Percentiles rank a stretch among this genome's conserved stretches.
Conservation (phyloP, 805 yeast genomes). For the Saturnispora dispora region DNA sequence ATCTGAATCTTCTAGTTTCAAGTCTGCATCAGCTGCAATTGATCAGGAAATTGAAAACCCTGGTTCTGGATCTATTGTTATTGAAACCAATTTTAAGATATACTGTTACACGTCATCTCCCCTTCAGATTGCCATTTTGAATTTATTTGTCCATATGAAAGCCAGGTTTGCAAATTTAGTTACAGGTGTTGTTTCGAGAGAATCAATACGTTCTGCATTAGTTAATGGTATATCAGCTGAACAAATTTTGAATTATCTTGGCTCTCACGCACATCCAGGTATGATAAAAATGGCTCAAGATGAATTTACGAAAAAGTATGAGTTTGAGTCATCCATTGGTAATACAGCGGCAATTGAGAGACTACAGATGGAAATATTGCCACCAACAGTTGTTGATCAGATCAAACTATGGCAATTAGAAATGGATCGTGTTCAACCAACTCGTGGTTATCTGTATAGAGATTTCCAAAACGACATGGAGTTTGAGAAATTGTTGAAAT, state of each 20-base stretch:
- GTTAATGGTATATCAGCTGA: constrained; percentile 89
- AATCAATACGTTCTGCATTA: constrained; percentile 78
- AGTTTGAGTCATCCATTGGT: constrained; percentile 44
- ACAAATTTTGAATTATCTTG: constrained; percentile 81
- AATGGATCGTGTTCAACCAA: constrained; percentile 80
- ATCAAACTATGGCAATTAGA: constrained; percentile 94
- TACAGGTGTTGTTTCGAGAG: constrained; percentile 87
- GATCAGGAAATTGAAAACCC: constrained; percentile 46
- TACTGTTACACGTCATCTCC: constrained; percentile 94
- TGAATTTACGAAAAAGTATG: constrained; percentile 54
- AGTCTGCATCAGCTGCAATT: constrained; percentile 69
- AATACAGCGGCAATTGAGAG: constrained; percentile 31
- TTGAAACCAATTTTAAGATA: constrained; percentile 89
- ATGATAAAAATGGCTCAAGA: constrained; percentile 72
- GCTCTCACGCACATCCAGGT: constrained; percentile 90
- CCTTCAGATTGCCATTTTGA: constrained; percentile 84
- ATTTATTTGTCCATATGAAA: constrained; percentile 76
- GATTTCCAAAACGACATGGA: constrained; percentile 76
- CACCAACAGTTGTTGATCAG: constrained; percentile 97
- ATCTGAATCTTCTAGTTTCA: constrained; percentile 64
- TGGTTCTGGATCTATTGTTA: constrained; percentile 59
- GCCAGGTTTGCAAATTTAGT: constrained; percentile 88
- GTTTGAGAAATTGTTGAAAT: constrained; percentile 58
- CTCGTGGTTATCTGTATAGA: constrained; percentile 78
- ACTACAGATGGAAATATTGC: constrained; percentile 55